Evolutionary conservation across 2,329 filamentous ascomycete species (phyloP), one percentile per base, ranked within the genome.

Genomic region (Paradendryphiella salina): DNA sequence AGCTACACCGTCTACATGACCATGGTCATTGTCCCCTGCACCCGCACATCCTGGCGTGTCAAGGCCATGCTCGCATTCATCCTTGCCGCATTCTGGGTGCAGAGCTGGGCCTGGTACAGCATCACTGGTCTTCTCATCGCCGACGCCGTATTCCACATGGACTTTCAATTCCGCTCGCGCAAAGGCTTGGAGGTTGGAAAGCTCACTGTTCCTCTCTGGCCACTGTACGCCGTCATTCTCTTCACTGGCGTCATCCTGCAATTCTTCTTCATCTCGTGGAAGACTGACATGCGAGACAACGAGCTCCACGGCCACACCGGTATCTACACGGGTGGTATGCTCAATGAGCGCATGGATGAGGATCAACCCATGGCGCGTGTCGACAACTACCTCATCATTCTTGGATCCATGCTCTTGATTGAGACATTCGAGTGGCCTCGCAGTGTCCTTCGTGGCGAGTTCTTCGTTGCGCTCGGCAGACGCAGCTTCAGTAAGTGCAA

Each of bases 1-100:
- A 75, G 72, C 55, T 78, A 76, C 60, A 80, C 77, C 0, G 70
- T 78, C 7, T 80, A 77, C 57, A 77, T 78, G 64, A 68, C 75
- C 4, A 78, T 78, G 76, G 61, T 78, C 47, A 77, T 77, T 44
- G 67, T 78, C 8, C 77, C 76, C 3, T 76, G 70, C 60, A 77
- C 75, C 1, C 68, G 76, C 10, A 52, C 61, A 11, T 66, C 67
- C 1, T 77, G 76, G 76, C 74, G 76, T 32, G 59, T 76, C 3
- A 71, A 73, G 49, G 72, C 69, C 2, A 60, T 73, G 20, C 40
- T 72, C n/a, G 50, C 64, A 17, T 77, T 79, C 63, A 70, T 78
- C 46, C 34, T 74, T 23, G 72, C 74, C 3, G 76, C 76, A 1
- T 79, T 73, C 67, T 79, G 77, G 77, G 74, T 77, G 5, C 74